Conservation (phyloP, 2,329 filamentous ascomycete species). For the Trichoderma koningii region DNA sequence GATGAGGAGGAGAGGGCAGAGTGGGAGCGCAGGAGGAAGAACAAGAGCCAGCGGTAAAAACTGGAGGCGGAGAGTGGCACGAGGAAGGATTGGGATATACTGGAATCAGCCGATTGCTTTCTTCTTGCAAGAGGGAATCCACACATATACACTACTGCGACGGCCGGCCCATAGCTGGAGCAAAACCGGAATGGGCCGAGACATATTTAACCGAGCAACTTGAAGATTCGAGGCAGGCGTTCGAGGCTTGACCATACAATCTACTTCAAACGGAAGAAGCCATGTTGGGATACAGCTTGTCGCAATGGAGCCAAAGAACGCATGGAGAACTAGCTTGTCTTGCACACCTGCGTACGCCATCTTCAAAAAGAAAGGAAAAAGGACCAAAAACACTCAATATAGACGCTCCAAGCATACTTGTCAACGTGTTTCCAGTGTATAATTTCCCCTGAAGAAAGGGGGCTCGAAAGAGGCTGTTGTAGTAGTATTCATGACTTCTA, state of each 20-base stretch:
- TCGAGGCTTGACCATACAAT: conserved; percentile 13
- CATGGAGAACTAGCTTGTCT: conserved; percentile 1
- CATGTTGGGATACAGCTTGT: conserved; percentile 17
- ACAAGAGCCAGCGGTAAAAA: conserved; percentile 30
- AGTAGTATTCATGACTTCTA: neutral
- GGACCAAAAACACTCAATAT: neutral
- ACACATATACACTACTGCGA: neutral
- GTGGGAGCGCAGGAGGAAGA: conserved; percentile 57
- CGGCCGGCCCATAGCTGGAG: neutral
- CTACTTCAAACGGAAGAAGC: conserved; percentile 5
- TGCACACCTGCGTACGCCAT: neutral
- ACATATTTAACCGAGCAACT: conserved; percentile 3
- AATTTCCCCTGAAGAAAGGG: neutral
- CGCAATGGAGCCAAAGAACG: neutral
- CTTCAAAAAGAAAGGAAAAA: neutral
- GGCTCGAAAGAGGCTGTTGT: neutral
- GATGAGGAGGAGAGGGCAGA: conserved; percentile 65
- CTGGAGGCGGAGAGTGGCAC: neutral
- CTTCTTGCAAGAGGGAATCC: neutral
- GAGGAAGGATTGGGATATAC: too few relatives aligned
- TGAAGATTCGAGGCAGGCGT: conserved; percentile 17
- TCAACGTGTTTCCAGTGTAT: neutral
- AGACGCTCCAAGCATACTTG: neutral
- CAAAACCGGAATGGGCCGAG: neutral
- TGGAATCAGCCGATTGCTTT: neutral